Evolutionary conservation across 768 basidiomycete species (phyloP), one percentile per base, ranked within the genome.

Genomic region (Macrolepiota fuliginosa): DNA sequence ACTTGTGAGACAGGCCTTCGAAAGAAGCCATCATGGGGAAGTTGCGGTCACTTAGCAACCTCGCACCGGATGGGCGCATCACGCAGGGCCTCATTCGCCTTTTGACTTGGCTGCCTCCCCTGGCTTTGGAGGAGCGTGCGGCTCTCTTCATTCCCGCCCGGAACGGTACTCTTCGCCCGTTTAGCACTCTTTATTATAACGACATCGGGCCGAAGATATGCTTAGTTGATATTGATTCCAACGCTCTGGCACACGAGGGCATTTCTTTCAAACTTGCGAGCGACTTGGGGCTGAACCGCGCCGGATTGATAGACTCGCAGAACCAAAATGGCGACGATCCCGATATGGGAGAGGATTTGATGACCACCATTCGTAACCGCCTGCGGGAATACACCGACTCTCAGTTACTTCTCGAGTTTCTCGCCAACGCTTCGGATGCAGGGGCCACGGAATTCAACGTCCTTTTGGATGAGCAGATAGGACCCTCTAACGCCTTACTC

Each of bases 361-460:
- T 75, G 2, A 77, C 73, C 0, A 77, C 79, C 1, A 82, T 86
- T 19, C 68, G 69, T 4, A 76, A 77, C 9, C 75, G 75, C 0
- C 68, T 85, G 17, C 67, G 64, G 19, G 72, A 78, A 17, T 84
- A 84, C 51, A 72, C 71, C 5, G 71, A 73, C 4, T 70, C 72
- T 6, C 80, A 83, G 54, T 75, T 82, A 6, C 66, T 79, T 35
- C 75, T 74, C 1, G 83, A 86, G 59, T 82, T 83, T 63, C 62
- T 86, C 1, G 83, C 84, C 0, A 84, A 85, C 61, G 83, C 83
- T 1, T 71, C 72, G 5, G 83, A 84, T 64, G 83, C 83, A 0
- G 68, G 68, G 9, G 83, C 83, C 0, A 77, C 73, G 3, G 65
- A 69, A 17, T 80, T 84, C 60, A 64, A 69, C 1, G 64, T 83